Base-by-base conservation (phyloP, 2,329 filamentous ascomycete species). In the Cladosporium halotolerans region DNA sequence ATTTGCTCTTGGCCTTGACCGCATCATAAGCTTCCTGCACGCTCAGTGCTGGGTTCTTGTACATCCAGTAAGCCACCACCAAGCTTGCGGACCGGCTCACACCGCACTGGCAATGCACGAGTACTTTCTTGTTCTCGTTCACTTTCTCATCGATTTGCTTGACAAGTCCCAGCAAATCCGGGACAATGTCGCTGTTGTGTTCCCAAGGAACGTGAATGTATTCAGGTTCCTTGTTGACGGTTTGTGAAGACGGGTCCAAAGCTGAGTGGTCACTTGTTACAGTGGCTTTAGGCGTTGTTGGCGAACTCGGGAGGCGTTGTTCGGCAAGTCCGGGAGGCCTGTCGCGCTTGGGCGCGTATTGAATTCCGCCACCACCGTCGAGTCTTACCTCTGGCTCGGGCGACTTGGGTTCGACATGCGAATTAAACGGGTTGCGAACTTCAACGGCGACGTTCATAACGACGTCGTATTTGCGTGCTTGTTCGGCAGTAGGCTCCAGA, bases 141-240 rank as follows among this genome's bases (percentile, higher is more conserved):
- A 85, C 84, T 55, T 83, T 80, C 38, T 82, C 79, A 57, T 92
- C 86, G 56, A 95, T 90, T 4, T 79, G 79, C 66, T 89, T 85
- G 63, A 89, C 90, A 11, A 95, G 76, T 44, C 75, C 76, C 76
- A 88, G 83, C 16, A 93, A 72, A 66, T 93, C 88, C 4, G 82
- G 81, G 1, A 88, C 83, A 60, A 95, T 92, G 55, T 93, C 86
- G 0, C 88, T 92, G 70, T 92, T 91, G 72, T 93, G 88, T 57
- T 93, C 88, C 88, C 88, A 93, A 1, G 83, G 85, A 63, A 93
- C 85, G 66, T 95, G 88, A 13, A 93, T 88, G 63, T 95, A 95
- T 67, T 95, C 88, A 1, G 88, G 88, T 43, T 80, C 72, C 19
- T 68, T 63, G 75, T 78, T 36, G 68, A 69, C 2, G 13, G 10